Percentiles rank a stretch among this genome's conserved stretches.
phyloP scores from a whole-genome alignment of 2,329 filamentous ascomycete species.

The Hypoxylon sp. region DNA sequence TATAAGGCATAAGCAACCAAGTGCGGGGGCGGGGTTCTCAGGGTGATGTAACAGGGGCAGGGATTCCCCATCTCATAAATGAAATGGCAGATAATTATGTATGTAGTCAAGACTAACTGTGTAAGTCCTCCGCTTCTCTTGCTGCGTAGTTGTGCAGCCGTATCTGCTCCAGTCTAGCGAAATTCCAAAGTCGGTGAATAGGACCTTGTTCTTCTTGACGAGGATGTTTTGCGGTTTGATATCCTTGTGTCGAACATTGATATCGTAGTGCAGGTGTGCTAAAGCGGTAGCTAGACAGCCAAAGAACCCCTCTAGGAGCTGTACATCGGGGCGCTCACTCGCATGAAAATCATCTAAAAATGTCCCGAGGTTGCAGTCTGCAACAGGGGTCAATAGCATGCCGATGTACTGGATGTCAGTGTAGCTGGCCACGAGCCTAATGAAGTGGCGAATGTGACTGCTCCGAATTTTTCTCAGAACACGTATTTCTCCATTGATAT shows the following conservation, averaged over 20 bases:
- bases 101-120: conserved; percentile 7
- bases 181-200: conserved; percentile 67
- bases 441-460: conserved; percentile 10
- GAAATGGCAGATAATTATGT: no score
- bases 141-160: conserved; percentile 30
- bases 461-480: conserved; percentile 15
- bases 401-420: conserved; percentile 18
- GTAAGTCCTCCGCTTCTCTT: background rate
- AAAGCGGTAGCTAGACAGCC: conserved; percentile 46
- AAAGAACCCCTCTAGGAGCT: conserved; percentile 43
- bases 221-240: conserved; percentile 72
- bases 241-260: conserved; percentile 49
- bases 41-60: no score
- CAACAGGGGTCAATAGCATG: conserved; percentile 21
- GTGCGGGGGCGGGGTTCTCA: background rate
- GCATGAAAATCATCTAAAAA: conserved; percentile 8
- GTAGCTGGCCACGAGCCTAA: conserved; percentile 30
- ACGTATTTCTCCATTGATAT: conserved; percentile 22
- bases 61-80: no score
- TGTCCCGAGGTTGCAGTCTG: conserved; percentile 21
- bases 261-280: conserved; percentile 24
- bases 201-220: conserved; percentile 90
- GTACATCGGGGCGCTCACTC: background rate
- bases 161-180: conserved; percentile 47
- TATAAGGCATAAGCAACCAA: background rate